Evolutionary conservation across 2,329 filamentous ascomycete genomes (phyloP), one percentile per base, ranked within the genome.

Genomic region (Fusarium napiforme): DNA sequence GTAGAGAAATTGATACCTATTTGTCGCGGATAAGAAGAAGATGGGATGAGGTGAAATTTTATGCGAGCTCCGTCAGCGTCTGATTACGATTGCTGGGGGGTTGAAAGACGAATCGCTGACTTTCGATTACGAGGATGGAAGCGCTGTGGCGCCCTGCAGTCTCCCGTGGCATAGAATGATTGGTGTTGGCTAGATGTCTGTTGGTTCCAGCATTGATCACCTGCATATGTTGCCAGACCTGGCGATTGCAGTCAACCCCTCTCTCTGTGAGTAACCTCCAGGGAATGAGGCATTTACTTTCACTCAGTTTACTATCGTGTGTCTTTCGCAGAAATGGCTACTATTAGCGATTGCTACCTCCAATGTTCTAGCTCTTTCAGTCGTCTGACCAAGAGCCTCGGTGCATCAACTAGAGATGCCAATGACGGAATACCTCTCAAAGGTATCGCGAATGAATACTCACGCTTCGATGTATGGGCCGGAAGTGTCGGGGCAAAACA

Each of bases 401-500:
- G 9, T 11, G 18, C 9, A 23, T 23, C n/a, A 11, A 16, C 40
- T 18, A 0, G n/a, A 5, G n/a, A 18, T 23, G 4, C 4, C 9
- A 43, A 43, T 23, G 15, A 23, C 6, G 1, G 6, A 11, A 43
- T 43, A 23, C 40, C 40, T 18, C 40, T 43, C 9, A 43, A 23
- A 43, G 40, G n/a, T 23, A 43, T 43, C 15, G 40, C 9, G 15
- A 43, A 43, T 43, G 40, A 43, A 23, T 23, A 43, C 9, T 43
- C n/a, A 6, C 40, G 40, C 4, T 43, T 43, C 15, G 40, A 43
- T 43, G n/a, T 43, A 18, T 43, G 40, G 40, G 40, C 40, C 10
- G 40, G 40, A 11, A 43, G 40, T 18, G n/a, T 43, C n/a, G 40
- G 40, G 40, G 40, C n/a, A 23, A 43, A 43, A 4, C n/a, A 43